Evolutionary conservation across 768 basidiomycete species (phyloP).

Genomic region (Suillus fuscotomentosus): DNA sequence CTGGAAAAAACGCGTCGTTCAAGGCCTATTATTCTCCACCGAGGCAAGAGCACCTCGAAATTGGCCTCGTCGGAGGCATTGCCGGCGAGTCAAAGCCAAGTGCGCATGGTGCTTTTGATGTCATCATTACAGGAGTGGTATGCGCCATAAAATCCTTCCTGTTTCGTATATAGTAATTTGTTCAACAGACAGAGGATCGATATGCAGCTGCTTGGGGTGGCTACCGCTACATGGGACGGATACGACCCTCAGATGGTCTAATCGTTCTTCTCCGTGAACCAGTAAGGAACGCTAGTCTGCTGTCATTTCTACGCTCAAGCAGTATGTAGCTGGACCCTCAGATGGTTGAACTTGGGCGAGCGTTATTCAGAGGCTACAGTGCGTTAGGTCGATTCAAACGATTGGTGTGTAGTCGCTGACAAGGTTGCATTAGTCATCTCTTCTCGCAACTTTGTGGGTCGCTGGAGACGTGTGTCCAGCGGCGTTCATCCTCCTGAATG

Average conservation of each 20-base stretch:
- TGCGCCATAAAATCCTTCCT: slow-evolving; percentile 15
- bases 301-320: slow-evolving; percentile 8
- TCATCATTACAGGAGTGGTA: slow-evolving; percentile 55
- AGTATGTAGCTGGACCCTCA: slow-evolving; percentile 20
- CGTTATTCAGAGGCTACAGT: slow-evolving; percentile 52
- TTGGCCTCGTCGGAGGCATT: slow-evolving; percentile 7
- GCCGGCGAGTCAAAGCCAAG: not conserved
- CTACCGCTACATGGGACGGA: slow-evolving; percentile 53
- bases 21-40: slow-evolving; percentile 40
- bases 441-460: slow-evolving; percentile 51
- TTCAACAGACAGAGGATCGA: slow-evolving; percentile 42
- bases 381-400: slow-evolving; percentile 9
- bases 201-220: slow-evolving; percentile 56
- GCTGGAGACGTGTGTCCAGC: slow-evolving; percentile 37
- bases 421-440: slow-evolving; percentile 38
- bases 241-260: slow-evolving; percentile 59
- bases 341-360: slow-evolving; percentile 32
- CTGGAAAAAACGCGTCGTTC: slow-evolving; percentile 34
- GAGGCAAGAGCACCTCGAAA: slow-evolving; percentile 18
- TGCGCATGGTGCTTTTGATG: slow-evolving; percentile 35
- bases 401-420: slow-evolving; percentile 9
- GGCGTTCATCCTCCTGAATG: slow-evolving; percentile 38
- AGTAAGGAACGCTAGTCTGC: slow-evolving; percentile 30
- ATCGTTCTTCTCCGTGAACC: slow-evolving; percentile 53
- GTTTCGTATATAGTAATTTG: slow-evolving; percentile 9